Percentiles rank a stretch among this genome's conserved stretches.
Conservation (phyloP, 805 yeast species). For the Grigorovia humatica region DNA sequence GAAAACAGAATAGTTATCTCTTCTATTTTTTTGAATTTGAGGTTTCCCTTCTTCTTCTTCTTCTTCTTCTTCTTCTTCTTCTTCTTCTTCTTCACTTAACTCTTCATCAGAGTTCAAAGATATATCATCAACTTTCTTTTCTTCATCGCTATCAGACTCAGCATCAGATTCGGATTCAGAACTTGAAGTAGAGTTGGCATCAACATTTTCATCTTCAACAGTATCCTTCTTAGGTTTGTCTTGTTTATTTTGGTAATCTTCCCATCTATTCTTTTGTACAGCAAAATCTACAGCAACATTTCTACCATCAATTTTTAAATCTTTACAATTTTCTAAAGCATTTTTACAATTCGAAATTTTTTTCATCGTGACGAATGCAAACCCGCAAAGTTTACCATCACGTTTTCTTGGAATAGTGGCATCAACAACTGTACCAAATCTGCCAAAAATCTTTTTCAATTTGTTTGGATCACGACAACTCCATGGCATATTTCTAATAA, state of each 20-base stretch:
- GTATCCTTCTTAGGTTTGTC: constrained; percentile 32
- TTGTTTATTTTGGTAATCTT: constrained; percentile 38
- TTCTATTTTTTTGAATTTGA: constrained; percentile 36
- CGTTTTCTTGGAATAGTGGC: constrained; percentile 80
- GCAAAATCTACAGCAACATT: constrained; percentile 93
- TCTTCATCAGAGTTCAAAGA: constrained; percentile 29
- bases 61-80: constrained; percentile 14
- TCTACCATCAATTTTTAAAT: constrained; percentile 77
- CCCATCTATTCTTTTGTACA: constrained; percentile 80
- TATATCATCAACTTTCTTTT: constrained; percentile 27
- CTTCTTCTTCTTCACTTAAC: constrained; percentile 22
- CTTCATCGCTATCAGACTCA: constrained; percentile 29
- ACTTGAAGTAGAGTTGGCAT: constrained; percentile 29
- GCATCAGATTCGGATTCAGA: constrained; percentile 30
- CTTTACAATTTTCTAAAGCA: constrained; percentile 68
- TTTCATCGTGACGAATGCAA: constrained; percentile 88
- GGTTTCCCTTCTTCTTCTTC: constrained; percentile 28
- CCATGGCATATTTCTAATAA: constrained; percentile 94
- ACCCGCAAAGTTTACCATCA: constrained; percentile 87
- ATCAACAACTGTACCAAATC: constrained; percentile 79
- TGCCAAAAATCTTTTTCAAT: constrained; percentile 57
- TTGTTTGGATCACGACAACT: constrained; percentile 70
- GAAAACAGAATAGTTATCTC: constrained; percentile 65
- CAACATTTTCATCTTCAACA: constrained; percentile 27
- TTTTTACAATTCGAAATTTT: constrained; percentile 64